These are phyloP conservation scores for Bipolaris oryzae DNA, from an alignment of 2,329 filamentous ascomycete species.

Conservation along the genomic window DNA sequence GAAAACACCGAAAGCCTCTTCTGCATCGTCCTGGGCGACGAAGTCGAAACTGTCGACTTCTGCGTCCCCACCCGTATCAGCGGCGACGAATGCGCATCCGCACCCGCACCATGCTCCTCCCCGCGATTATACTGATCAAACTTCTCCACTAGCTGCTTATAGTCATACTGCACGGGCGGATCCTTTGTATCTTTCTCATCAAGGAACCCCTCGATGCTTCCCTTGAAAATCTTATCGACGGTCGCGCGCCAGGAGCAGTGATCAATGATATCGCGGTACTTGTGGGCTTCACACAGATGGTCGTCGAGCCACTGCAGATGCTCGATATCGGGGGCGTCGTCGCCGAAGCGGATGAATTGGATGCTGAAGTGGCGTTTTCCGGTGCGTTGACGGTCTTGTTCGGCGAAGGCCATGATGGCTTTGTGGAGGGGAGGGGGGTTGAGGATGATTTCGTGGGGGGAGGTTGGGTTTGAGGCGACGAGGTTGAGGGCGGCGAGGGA, in stretches of 20 bases:
- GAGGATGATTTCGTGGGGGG: background rate
- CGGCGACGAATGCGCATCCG: no score
- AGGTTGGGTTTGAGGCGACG: background rate
- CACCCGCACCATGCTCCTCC: no score
- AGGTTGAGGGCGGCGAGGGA: no score
- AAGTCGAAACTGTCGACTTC: no score
- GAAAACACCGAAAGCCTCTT: no score
- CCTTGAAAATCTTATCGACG: conserved; percentile 24
- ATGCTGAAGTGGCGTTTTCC: conserved; percentile 20
- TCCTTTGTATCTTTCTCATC: background rate
- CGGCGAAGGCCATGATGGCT: background rate
- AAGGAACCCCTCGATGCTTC: conserved; percentile 12
- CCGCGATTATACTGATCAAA: background rate
- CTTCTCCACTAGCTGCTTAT: background rate
- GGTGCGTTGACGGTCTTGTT: background rate
- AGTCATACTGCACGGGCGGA: background rate
- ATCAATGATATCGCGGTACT: conserved; percentile 25
- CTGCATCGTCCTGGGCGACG: no score
- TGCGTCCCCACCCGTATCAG: no score
- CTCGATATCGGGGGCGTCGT: background rate
- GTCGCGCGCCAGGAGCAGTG: conserved; percentile 20
- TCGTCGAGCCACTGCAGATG: background rate
- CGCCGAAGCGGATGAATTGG: conserved; percentile 25
- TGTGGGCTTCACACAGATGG: background rate
- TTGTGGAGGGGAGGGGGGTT: background rate